Base-by-base conservation (phyloP, 2,329 filamentous ascomycete species). In the Ascochyta rabiei region DNA sequence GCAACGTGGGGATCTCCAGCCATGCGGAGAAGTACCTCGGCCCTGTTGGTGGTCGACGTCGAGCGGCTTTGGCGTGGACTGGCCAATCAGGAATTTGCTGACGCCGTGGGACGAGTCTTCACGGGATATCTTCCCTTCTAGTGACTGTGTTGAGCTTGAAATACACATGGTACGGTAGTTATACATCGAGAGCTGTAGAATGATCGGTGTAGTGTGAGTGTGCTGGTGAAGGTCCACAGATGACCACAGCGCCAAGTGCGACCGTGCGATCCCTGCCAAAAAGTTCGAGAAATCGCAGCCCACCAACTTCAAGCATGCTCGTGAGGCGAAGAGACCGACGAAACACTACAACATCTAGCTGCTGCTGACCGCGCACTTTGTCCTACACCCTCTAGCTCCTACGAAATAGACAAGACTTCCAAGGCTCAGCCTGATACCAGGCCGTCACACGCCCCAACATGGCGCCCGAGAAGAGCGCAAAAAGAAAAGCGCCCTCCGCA, bases 191-290 rank as follows among this genome's bases (percentile, higher is more conserved):
- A 30, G 12, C 3, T 13, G 13, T 15, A 30, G 28, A 30, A 30
- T 13, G 28, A 30, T 15, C 13, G 13, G 28, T 10, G 10, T 28
- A 2, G 26, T 28, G 28, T 13, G 28, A 13, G 12, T 3, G 28
- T 30, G 28, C 4, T 30, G 28, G 31, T 34, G 31, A 34, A 34
- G 31, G 31, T 34, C n/a, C 31, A 34, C 13, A 39, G 45, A 48
- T 43, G 37, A 40, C 28, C 26, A 43, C 48, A 48, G 28, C 24
- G 45, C 13, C 18, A 23, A 34, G 12, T 4, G 16, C 13, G 33
- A 26, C 66, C 65, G 67, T 72, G 68, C 61, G 58, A 73, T 50
- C 66, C 68, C 66, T 68, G 59, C 65, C 62, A 60, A 72, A 72
- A 71, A 71, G 68, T 71, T 72, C 64, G 53, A 66, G 62, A 67